These are phyloP conservation scores for Endocalyx cinctus DNA, from an alignment of 2,329 filamentous ascomycete species.

Conservation along the genomic window DNA sequence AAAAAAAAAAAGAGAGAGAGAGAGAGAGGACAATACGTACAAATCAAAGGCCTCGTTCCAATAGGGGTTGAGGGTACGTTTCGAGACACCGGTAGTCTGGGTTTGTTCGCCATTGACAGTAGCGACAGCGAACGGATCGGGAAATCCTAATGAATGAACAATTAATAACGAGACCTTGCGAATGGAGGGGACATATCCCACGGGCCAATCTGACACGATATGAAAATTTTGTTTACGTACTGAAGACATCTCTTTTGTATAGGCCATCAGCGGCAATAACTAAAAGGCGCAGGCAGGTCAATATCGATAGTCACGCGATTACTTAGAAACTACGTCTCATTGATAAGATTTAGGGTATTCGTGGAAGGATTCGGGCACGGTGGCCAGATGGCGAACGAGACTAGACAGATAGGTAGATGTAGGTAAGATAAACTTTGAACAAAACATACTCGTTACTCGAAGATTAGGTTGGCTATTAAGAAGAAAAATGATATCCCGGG, in stretches of 20 bases:
- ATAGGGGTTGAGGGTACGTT: constrained; percentile 97
- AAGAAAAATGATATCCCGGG: not conserved
- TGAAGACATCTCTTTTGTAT: constrained; percentile 98
- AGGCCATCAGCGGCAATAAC: constrained; percentile 98
- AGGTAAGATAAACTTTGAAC: no score
- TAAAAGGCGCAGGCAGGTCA: no score
- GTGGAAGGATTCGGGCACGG: no score
- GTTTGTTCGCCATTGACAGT: constrained; percentile 98
- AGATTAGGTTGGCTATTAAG: constrained; percentile 70
- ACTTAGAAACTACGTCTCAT: no score
- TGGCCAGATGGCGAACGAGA: no score
- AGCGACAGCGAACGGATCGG: constrained; percentile 95
- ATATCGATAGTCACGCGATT: no score
- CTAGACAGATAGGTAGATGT: no score
- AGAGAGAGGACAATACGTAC: constrained; percentile 50
- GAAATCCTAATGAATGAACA: constrained; percentile 66
- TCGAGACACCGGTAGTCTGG: constrained; percentile 94
- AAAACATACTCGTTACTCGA: constrained; percentile 78
- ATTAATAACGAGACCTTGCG: not conserved
- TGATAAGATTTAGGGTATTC: no score
- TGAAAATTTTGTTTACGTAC: no score
- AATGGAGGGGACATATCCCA: not conserved
- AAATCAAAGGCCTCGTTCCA: constrained; percentile 99
- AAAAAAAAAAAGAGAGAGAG: constrained; percentile 10
- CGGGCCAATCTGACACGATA: no score